Evolutionary conservation across 306 rosid species (phyloP).

Genomic region (Betula pendula): DNA sequence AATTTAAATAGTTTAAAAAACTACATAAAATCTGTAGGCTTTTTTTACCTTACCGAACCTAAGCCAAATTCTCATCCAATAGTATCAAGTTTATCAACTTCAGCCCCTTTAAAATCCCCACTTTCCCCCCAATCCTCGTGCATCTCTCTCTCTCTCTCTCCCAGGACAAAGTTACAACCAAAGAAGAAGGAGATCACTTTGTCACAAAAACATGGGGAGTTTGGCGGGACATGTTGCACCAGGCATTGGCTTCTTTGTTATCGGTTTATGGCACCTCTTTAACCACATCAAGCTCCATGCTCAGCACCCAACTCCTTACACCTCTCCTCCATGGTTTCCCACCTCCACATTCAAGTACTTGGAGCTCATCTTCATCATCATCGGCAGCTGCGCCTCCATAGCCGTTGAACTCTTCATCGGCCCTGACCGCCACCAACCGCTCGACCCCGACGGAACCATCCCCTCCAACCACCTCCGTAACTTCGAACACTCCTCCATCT

Average conservation of each 20-base stretch:
- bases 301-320: slow-evolving; percentile 38
- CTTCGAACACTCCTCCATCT: slow-evolving; percentile 78
- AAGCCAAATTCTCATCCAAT: too few relatives aligned
- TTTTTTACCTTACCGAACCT: too few relatives aligned
- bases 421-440: slow-evolving; percentile 64
- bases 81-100: too few relatives aligned
- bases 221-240: slow-evolving; percentile 83
- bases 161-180: background rate
- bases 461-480: slow-evolving; percentile 85
- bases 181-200: background rate
- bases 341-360: slow-evolving; percentile 45
- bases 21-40: too few relatives aligned
- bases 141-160: background rate
- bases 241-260: slow-evolving; percentile 65
- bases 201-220: slow-evolving; percentile 51
- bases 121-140: background rate
- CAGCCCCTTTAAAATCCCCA: too few relatives aligned
- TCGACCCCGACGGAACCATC: slow-evolving; percentile 69
- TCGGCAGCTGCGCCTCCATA: slow-evolving; percentile 39
- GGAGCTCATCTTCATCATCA: slow-evolving; percentile 65
- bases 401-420: slow-evolving; percentile 82
- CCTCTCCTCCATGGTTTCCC: slow-evolving; percentile 71
- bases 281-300: slow-evolving; percentile 71
- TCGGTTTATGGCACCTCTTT: slow-evolving; percentile 87
- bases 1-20: too few relatives aligned